Conservation (phyloP, 768 basidiomycete species). For the Trametes punicea region DNA sequence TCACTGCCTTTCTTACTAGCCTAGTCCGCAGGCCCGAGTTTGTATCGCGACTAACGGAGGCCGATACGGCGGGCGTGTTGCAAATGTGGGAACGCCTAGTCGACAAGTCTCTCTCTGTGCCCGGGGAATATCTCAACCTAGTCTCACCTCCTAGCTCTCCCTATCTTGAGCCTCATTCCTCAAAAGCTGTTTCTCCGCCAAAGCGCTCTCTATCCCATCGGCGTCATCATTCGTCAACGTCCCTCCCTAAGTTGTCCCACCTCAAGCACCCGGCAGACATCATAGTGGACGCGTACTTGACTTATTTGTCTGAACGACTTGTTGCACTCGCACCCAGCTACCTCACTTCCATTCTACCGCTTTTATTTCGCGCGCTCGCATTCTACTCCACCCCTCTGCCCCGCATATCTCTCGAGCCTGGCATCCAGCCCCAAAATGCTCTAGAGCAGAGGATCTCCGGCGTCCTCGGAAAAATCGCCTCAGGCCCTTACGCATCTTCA, state of each 20-base stretch:
- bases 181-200: slow-evolving; percentile 30
- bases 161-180: slow-evolving; percentile 25
- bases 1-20: slow-evolving; percentile 54
- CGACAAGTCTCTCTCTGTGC: slow-evolving; percentile 43
- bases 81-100: slow-evolving; percentile 59
- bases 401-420: slow-evolving; percentile 54
- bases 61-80: slow-evolving; percentile 53
- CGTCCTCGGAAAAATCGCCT: slow-evolving; percentile 51
- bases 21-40: slow-evolving; percentile 51
- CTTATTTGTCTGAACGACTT: slow-evolving; percentile 57
- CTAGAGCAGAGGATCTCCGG: slow-evolving; percentile 58
- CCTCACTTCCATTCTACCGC: slow-evolving; percentile 57
- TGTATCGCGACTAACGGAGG: slow-evolving; percentile 57
- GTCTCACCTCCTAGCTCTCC: slow-evolving; percentile 29
- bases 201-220: slow-evolving; percentile 41
- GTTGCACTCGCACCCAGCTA: slow-evolving; percentile 55
- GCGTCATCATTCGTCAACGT: slow-evolving; percentile 60
- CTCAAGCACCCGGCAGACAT: slow-evolving; percentile 58
- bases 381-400: slow-evolving; percentile 67
- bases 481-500: slow-evolving; percentile 61
- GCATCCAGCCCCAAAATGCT: slow-evolving; percentile 29
- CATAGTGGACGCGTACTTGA: slow-evolving; percentile 59
- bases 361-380: slow-evolving; percentile 69
- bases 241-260: slow-evolving; percentile 36
- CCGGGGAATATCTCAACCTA: slow-evolving; percentile 18